A percentile compares a stretch with the other conserved stretches of the same genome.
Evolutionary conservation across 2,329 filamentous ascomycete species (phyloP).

Genomic region (Trichoderma cornu-damae): DNA sequence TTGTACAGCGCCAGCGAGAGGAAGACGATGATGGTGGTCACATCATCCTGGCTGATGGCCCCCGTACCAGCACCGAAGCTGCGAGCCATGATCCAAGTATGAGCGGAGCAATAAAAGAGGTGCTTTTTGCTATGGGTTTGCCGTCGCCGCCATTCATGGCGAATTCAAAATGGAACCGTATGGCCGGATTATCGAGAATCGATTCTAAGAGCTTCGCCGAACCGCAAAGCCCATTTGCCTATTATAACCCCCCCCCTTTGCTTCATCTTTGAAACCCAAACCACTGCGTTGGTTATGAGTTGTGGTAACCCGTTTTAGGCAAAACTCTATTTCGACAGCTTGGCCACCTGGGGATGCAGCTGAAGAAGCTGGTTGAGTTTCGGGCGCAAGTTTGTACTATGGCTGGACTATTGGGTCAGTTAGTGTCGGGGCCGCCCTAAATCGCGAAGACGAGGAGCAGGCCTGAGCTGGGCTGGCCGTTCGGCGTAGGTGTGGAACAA

Average conservation of each 20-base stretch:
- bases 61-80: constrained; percentile 1
- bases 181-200: neutral
- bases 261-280: neutral
- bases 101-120: neutral
- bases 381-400: no score
- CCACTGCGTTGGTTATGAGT: neutral
- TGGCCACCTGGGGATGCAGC: neutral
- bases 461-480: neutral
- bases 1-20: constrained; percentile 16
- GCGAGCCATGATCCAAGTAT: neutral
- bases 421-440: neutral
- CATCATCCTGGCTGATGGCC: neutral
- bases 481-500: constrained; percentile 4
- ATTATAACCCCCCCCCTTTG: neutral
- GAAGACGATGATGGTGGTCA: constrained; percentile 17
- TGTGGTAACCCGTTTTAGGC: neutral
- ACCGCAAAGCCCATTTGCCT: neutral
- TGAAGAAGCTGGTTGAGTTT: neutral
- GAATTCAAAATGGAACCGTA: neutral
- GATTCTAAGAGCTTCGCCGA: neutral
- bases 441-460: neutral
- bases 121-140: neutral
- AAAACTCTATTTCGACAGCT: constrained; percentile 4
- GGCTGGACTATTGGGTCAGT: neutral
- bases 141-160: neutral